phyloP scores from a whole-genome alignment of 345 rosid genomes.

The Salix brachista region DNA sequence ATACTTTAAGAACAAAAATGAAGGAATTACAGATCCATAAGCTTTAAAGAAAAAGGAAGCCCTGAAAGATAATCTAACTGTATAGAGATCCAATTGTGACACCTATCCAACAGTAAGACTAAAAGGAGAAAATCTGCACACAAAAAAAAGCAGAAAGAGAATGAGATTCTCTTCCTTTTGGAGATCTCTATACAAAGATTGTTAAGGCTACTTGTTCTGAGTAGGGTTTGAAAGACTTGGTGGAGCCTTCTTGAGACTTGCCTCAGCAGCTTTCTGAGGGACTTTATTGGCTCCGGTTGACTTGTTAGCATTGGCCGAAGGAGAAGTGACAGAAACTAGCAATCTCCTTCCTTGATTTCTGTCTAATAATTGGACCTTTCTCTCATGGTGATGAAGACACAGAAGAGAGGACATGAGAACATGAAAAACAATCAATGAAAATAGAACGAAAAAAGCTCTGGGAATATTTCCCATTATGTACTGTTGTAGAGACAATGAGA shows the following conservation, averaged over 20 bases:
- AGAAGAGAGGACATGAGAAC: constrained; percentile 22
- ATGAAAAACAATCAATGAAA: constrained; percentile 23
- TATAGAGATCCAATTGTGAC: constrained; percentile 8
- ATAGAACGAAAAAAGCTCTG: constrained; percentile 16
- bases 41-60: neutral
- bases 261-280: constrained; percentile 32
- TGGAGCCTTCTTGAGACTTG: constrained; percentile 46
- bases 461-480: constrained; percentile 20
- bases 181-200: constrained; percentile 5
- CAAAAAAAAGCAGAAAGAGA: constrained; percentile 1
- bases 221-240: constrained; percentile 49
- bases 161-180: constrained; percentile 2
- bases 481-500: neutral
- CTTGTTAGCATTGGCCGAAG: constrained; percentile 24
- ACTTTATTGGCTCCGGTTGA: constrained; percentile 16
- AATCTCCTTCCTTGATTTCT: constrained; percentile 35
- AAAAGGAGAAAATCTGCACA: constrained; percentile 5
- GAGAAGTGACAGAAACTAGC: constrained; percentile 25
- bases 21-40: constrained; percentile 2
- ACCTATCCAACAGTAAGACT: neutral
- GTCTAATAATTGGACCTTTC: constrained; percentile 13
- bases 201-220: constrained; percentile 39
- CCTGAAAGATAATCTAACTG: neutral
- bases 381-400: constrained; percentile 18
- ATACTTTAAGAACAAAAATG: neutral